Conservation (phyloP, 306 rosid genomes). For the Acmispon strigosus region DNA sequence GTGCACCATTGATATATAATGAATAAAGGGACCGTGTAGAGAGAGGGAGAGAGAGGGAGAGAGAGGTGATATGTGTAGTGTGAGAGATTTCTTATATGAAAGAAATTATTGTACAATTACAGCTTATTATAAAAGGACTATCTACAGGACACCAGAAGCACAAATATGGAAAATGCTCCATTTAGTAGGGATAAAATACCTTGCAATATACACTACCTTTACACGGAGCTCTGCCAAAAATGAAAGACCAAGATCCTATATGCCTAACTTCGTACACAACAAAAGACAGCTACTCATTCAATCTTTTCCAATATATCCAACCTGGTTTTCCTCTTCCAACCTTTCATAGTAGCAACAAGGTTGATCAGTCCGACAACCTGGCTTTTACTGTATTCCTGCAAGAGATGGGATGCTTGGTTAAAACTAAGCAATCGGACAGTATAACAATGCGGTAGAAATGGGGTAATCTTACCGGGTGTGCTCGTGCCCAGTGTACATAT, state of each 20-base stretch:
- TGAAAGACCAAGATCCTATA: constrained; percentile 17
- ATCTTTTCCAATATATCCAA: constrained; percentile 87
- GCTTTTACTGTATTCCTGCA: constrained; percentile 85
- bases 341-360: constrained; percentile 94
- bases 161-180: constrained; percentile 27
- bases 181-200: constrained; percentile 20
- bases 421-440: neutral
- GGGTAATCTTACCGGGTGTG: constrained; percentile 66
- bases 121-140: constrained; percentile 29
- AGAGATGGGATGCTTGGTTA: constrained; percentile 13
- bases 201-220: constrained; percentile 41
- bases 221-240: constrained; percentile 23
- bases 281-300: constrained; percentile 45
- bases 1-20: neutral
- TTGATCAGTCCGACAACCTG: constrained; percentile 84
- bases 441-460: neutral
- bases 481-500: constrained; percentile 88
- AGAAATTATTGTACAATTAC: constrained; percentile 38
- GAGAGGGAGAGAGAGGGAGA: neutral
- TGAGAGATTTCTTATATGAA: neutral
- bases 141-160: constrained; percentile 36
- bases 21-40: neutral
- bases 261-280: constrained; percentile 14
- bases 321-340: constrained; percentile 97
- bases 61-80: too few species aligned